Base-by-base conservation (phyloP, 805 yeast species). In the Metschnikowia continentalis region DNA sequence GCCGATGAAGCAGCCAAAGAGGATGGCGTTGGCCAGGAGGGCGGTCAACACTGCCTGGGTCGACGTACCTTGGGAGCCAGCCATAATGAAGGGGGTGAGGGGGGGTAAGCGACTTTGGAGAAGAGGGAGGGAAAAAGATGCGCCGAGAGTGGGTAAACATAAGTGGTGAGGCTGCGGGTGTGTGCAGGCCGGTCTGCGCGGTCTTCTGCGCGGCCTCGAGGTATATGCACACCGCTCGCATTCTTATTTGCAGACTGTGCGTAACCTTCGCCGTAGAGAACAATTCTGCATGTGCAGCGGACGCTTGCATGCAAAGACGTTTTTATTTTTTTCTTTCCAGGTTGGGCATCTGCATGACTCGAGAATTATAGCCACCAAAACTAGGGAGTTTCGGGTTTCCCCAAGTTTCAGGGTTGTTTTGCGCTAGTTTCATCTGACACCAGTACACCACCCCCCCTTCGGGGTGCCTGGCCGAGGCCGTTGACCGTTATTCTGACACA, bases 11-110 rank as follows among this genome's bases (percentile, higher is more conserved):
- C 70, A 72, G 1, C 81, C 80, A 62, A 85, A 88, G 5, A 90
- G 65, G 8, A 78, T 78, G 50, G 86, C 81, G 69, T 92, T 89
- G 42, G 84, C 73, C 38, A 81, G 74, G 47, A 90, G 68, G 3
- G 97, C 69, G 2, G 96, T 80, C 41, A 89, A 67, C 42, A 92
- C 90, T 56, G 88, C 79, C 58, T 83, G 82, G 1, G 94, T 84
- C 11, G 61, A 56, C 11, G 58, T 56, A 22, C 55, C 56, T 40
- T 53, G 55, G 1, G 26, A 68, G 65, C 51, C 48, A 15, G 47
- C 30, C 40, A 35, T 44, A 5, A 11, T 23, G 19, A 14, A 33
- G 15, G 14, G 23, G 40, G 17, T 17, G 17, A 17, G 41, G 15
- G 13, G 23, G 23, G 23, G 17, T 6, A 19, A 36, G 46, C 20